These are phyloP conservation scores for Apiospora arundinis DNA, from an alignment of 2,329 filamentous ascomycete genomes.

Conservation along the genomic window DNA sequence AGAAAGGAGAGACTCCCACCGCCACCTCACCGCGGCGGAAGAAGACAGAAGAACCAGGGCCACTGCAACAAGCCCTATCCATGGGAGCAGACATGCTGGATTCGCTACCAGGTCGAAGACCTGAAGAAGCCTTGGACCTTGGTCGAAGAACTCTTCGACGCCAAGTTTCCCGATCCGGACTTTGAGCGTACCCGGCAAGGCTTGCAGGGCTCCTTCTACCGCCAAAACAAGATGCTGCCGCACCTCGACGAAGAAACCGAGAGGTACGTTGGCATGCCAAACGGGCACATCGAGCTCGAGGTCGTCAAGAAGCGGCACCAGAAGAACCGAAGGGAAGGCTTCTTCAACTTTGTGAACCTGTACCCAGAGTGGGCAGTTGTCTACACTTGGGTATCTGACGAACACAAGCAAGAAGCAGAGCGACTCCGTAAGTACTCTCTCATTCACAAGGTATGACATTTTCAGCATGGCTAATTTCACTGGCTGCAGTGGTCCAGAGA, in stretches of 20 bases:
- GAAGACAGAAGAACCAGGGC: conserved; percentile 20
- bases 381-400: conserved; percentile 51
- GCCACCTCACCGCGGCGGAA: not conserved
- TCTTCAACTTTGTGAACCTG: conserved; percentile 42
- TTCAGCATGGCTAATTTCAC: not conserved
- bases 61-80: conserved; percentile 42
- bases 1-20: not conserved
- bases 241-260: conserved; percentile 29
- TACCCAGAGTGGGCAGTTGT: conserved; percentile 54
- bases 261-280: conserved; percentile 31
- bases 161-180: conserved; percentile 33
- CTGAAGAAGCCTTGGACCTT: conserved; percentile 32
- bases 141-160: conserved; percentile 29
- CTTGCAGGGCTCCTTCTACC: conserved; percentile 40
- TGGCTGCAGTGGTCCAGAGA: not conserved
- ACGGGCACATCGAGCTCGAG: conserved; percentile 35
- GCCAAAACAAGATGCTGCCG: conserved; percentile 38
- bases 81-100: conserved; percentile 37
- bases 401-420: conserved; percentile 44
- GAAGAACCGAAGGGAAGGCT: conserved; percentile 31
- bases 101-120: conserved; percentile 39
- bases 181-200: conserved; percentile 32
- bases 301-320: conserved; percentile 35
- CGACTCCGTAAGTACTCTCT: conserved; percentile 5
- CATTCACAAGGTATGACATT: not conserved